phyloP scores from a whole-genome alignment of 768 basidiomycete species.

The Botryobasidium botryosum region DNA sequence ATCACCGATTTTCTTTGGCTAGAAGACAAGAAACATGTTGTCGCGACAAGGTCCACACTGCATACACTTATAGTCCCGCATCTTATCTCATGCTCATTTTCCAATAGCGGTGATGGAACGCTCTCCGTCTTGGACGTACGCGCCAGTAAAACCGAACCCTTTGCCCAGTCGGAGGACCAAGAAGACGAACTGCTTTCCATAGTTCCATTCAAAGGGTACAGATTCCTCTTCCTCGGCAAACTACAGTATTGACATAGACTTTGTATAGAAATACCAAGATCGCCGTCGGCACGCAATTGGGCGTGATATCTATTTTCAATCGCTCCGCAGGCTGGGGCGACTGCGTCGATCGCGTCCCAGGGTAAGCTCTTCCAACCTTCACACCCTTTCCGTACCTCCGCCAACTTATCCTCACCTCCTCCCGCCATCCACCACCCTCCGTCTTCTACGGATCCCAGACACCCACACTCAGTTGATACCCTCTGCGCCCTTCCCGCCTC shows the following conservation, averaged over 20 bases:
- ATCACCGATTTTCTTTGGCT: slow-evolving; percentile 86
- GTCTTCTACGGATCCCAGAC: slow-evolving; percentile 33
- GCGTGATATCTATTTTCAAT: slow-evolving; percentile 82
- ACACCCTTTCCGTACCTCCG: background rate
- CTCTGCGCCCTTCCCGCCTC: slow-evolving; percentile 58
- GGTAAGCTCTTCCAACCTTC: slow-evolving; percentile 30
- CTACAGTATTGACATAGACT: slow-evolving; percentile 15
- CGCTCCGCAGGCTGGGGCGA: slow-evolving; percentile 77
- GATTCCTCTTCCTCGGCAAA: background rate
- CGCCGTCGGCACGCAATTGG: slow-evolving; percentile 78
- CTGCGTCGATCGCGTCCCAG: slow-evolving; percentile 79
- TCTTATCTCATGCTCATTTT: background rate
- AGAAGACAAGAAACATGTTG: slow-evolving; percentile 64
- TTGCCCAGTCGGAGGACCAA: slow-evolving; percentile 85
- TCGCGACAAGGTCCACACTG: slow-evolving; percentile 72
- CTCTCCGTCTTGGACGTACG: slow-evolving; percentile 85
- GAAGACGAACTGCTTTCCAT: slow-evolving; percentile 87
- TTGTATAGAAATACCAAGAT: slow-evolving; percentile 44
- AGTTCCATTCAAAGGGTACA: slow-evolving; percentile 65
- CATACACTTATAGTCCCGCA: no score
- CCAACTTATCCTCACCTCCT: background rate
- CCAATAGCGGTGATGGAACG: slow-evolving; percentile 71
- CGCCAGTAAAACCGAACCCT: slow-evolving; percentile 56
- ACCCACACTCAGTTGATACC: slow-evolving; percentile 82
- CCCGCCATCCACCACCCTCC: slow-evolving; percentile 10